Evolutionary conservation across 2,329 filamentous ascomycete species (phyloP).

Genomic region (Teratosphaeriaceae sp.): DNA sequence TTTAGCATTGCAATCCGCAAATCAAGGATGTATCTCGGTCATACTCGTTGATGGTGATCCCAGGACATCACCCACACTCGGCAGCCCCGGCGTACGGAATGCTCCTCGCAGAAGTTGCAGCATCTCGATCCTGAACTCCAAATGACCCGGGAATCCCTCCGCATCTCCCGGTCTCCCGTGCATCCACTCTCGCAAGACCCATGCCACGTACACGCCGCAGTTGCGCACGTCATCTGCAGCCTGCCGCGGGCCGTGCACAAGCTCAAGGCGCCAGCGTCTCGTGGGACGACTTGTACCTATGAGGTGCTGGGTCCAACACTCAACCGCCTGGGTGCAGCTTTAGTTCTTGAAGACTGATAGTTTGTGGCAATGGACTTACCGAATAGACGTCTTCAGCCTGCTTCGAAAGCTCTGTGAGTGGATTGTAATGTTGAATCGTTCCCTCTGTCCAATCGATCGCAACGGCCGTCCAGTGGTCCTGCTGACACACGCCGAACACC

Average conservation of each 20-base stretch:
- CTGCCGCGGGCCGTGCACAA: neutral
- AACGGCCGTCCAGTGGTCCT: neutral
- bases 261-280: neutral
- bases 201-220: neutral
- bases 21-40: neutral
- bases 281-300: neutral
- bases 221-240: neutral
- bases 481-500: neutral
- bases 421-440: neutral
- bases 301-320: neutral
- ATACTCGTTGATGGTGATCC: neutral
- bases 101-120: neutral
- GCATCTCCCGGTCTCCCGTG: neutral
- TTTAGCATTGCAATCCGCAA: neutral
- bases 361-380: neutral
- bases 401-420: neutral
- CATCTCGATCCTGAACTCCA: neutral
- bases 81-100: neutral
- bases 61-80: neutral
- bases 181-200: neutral
- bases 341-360: neutral
- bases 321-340: neutral
- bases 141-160: neutral
- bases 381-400: neutral
- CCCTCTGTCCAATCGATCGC: neutral